phyloP scores from a whole-genome alignment of 768 basidiomycete genomes.

The Galerina marginata region DNA sequence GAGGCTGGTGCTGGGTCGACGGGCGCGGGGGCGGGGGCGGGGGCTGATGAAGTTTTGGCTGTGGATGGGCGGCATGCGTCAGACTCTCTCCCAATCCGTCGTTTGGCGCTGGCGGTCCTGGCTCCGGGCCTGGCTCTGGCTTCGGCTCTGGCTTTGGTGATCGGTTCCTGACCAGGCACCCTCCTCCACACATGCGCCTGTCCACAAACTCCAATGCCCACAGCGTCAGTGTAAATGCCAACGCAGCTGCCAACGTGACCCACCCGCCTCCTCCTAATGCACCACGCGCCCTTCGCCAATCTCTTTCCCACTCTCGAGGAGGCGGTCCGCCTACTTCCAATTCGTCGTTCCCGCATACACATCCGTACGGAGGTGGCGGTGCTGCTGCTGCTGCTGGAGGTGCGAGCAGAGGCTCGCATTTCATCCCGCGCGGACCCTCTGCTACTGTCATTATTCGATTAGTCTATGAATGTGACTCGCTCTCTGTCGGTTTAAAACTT shows the following conservation, averaged over 20 bases:
- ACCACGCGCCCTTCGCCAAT: not conserved
- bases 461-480: too few relatives aligned
- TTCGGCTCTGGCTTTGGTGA: too few relatives aligned
- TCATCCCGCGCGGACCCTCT: slow-evolving; percentile 55
- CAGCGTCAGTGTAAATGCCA: not conserved
- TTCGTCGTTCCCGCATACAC: too few relatives aligned
- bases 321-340: too few relatives aligned
- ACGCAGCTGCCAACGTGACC: slow-evolving; percentile 2
- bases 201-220: not conserved
- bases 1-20: too few relatives aligned
- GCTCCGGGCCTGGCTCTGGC: too few relatives aligned
- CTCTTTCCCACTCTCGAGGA: slow-evolving; percentile 5
- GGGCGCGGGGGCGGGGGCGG: too few relatives aligned
- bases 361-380: not conserved
- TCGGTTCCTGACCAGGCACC: not conserved
- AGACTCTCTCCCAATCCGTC: too few relatives aligned
- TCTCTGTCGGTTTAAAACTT: too few relatives aligned
- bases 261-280: slow-evolving; percentile 20
- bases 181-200: not conserved
- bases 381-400: not conserved
- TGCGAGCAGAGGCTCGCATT: slow-evolving; percentile 24
- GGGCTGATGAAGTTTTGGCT: too few relatives aligned
- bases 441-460: slow-evolving; percentile 31
- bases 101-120: too few relatives aligned
- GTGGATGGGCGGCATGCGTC: too few relatives aligned